A percentile compares a stretch with the other conserved stretches of the same genome.
These are phyloP conservation scores for Hortaea sp. DNA, from an alignment of 2,329 filamentous ascomycete genomes.

Conservation along the genomic window DNA sequence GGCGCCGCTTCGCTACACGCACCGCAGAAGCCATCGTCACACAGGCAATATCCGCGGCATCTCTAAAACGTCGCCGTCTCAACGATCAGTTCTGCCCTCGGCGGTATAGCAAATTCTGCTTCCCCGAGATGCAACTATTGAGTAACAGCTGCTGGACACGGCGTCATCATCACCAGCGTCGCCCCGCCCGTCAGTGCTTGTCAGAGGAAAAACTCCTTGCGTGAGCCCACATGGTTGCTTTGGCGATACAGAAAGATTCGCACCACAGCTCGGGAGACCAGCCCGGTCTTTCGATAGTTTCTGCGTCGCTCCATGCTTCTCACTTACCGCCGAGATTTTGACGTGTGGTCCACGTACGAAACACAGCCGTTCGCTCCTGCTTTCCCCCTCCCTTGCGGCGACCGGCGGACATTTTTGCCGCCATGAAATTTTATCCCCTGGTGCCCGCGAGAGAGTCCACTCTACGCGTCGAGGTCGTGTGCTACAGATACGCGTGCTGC, in stretches of 20 bases:
- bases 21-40: slow-evolving; percentile 1
- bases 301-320: not conserved
- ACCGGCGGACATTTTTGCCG: too few species aligned
- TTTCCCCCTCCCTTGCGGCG: too few species aligned
- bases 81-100: not conserved
- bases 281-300: too few species aligned
- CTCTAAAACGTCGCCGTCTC: not conserved
- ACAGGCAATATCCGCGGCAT: not conserved
- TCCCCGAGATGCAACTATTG: not conserved
- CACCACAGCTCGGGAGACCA: not conserved
- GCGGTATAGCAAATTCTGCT: not conserved
- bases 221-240: not conserved
- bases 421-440: too few species aligned
- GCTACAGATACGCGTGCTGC: too few species aligned
- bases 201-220: not conserved
- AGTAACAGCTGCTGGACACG: not conserved
- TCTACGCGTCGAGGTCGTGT: too few species aligned
- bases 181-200: too few species aligned
- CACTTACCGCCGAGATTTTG: not conserved
- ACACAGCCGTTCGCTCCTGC: not conserved
- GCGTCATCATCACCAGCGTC: not conserved
- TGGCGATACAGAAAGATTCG: not conserved
- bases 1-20: not conserved
- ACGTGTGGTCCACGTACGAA: not conserved
- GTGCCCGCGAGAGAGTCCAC: too few species aligned